phyloP scores from a whole-genome alignment of 306 rosid genomes.

The Fragaria iinumae region DNA sequence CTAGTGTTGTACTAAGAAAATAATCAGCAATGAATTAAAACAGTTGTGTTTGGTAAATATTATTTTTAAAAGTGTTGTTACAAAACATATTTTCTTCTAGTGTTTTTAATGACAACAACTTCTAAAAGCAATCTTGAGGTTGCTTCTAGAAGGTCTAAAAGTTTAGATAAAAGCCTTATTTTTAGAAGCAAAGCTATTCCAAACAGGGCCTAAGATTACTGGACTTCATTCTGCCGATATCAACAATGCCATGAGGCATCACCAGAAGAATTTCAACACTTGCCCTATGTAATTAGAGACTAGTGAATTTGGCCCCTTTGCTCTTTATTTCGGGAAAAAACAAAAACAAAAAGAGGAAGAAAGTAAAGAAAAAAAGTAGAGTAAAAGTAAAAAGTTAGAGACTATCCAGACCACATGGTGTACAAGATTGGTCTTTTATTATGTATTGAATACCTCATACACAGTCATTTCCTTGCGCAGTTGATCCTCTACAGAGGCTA shows the following conservation, averaged over 20 bases:
- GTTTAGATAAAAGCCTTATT: too few species aligned
- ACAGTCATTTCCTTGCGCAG: slow-evolving; percentile 83
- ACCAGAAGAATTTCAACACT: neutral
- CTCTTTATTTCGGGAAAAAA: neutral
- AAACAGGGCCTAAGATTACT: neutral
- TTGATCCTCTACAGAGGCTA: slow-evolving; percentile 85
- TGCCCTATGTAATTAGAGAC: neutral
- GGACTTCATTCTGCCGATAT: too few species aligned
- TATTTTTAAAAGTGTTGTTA: too few species aligned
- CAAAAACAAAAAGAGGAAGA: too few species aligned
- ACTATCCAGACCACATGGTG: neutral
- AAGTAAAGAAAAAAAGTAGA: neutral
- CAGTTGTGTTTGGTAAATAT: too few species aligned
- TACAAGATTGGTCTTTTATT: neutral
- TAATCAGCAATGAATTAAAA: too few species aligned
- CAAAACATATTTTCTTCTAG: too few species aligned
- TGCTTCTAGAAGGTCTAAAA: too few species aligned
- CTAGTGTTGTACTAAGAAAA: too few species aligned
- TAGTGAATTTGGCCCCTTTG: neutral
- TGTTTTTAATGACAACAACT: too few species aligned
- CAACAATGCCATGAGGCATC: neutral
- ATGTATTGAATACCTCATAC: slow-evolving; percentile 62
- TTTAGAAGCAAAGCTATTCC: too few species aligned
- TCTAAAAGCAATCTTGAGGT: too few species aligned
- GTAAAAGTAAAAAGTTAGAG: neutral